Conservation (phyloP, 495 filamentous ascomycete species). For the Aspergillus funiculosus region DNA sequence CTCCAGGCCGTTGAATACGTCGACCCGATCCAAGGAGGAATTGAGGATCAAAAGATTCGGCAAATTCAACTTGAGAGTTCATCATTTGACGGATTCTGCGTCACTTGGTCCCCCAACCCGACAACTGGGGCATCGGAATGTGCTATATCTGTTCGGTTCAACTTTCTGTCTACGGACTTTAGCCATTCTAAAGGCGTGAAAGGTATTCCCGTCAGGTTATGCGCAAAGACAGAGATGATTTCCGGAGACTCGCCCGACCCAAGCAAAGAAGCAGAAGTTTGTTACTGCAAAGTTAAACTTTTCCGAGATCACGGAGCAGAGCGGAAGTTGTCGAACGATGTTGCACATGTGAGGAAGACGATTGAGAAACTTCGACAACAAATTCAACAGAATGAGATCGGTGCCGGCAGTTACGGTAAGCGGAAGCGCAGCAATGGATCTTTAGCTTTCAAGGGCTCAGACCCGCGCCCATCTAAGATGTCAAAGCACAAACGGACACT, state of each 20-base stretch:
- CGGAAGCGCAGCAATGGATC: slow-evolving; percentile 65
- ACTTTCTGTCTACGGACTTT: slow-evolving; percentile 97
- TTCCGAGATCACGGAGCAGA: slow-evolving; percentile 97
- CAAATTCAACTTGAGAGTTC: slow-evolving; percentile 72
- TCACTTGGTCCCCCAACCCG: slow-evolving; percentile 72
- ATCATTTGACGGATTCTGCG: slow-evolving; percentile 88
- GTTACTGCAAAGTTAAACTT: slow-evolving; percentile 93
- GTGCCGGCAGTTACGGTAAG: slow-evolving; percentile 83
- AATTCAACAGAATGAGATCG: slow-evolving; percentile 79
- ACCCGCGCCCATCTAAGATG: slow-evolving; percentile 63
- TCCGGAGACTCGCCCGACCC: slow-evolving; percentile 38
- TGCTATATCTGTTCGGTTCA: slow-evolving; percentile 84
- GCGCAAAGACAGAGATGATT: slow-evolving; percentile 75
- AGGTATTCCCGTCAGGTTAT: slow-evolving; percentile 86
- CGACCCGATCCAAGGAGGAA: slow-evolving; percentile 63
- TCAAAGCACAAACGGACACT: slow-evolving; percentile 89
- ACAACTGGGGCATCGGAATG: slow-evolving; percentile 59
- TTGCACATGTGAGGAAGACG: slow-evolving; percentile 86
- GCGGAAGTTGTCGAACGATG: slow-evolving; percentile 87
- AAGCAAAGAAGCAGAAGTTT: slow-evolving; percentile 57
- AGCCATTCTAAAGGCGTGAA: slow-evolving; percentile 98
- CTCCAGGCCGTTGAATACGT: slow-evolving; percentile 92
- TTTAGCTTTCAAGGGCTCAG: slow-evolving; percentile 42
- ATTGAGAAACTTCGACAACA: slow-evolving; percentile 94
- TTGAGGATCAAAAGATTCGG: slow-evolving; percentile 64